These are phyloP conservation scores for Coprinellus micaceus DNA, from an alignment of 768 basidiomycete species.

Conservation along the genomic window DNA sequence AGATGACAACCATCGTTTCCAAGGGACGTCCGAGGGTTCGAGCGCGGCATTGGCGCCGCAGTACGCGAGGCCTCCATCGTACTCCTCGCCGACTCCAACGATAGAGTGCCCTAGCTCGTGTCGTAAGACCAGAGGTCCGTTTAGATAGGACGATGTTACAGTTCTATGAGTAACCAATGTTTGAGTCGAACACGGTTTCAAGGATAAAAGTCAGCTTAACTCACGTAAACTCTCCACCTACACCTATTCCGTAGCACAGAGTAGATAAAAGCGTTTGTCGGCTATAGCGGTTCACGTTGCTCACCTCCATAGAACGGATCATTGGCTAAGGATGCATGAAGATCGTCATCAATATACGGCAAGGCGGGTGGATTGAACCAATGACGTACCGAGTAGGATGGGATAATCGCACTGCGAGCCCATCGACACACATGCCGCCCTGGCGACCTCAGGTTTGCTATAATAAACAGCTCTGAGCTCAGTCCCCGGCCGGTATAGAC, in stretches of 20 bases:
- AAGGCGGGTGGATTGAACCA: not conserved
- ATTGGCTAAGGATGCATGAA: constrained; percentile 44
- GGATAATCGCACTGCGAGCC: constrained; percentile 70
- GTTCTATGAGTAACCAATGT: constrained; percentile 40
- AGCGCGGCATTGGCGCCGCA: constrained; percentile 64
- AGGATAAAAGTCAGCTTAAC: constrained; percentile 18
- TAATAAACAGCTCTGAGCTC: constrained; percentile 75
- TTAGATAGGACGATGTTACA: constrained; percentile 69
- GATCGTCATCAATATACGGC: not conserved
- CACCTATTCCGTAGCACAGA: constrained; percentile 36
- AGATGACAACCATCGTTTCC: constrained; percentile 33
- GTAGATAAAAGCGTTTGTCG: not conserved
- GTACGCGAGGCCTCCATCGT: constrained; percentile 75
- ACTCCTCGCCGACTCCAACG: constrained; percentile 77
- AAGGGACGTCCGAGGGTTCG: constrained; percentile 39
- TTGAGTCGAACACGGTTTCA: not conserved
- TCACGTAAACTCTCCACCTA: constrained; percentile 78
- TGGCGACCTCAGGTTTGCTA: constrained; percentile 60
- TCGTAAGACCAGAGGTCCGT: constrained; percentile 70
- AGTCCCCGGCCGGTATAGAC: constrained; percentile 74
- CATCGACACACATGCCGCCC: constrained; percentile 63
- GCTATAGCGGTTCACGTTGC: constrained; percentile 11
- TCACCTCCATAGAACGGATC: constrained; percentile 77
- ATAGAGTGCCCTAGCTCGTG: constrained; percentile 82
- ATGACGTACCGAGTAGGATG: constrained; percentile 58